Evolutionary conservation across 768 basidiomycete species (phyloP).

Genomic region (Amanita rubescens): DNA sequence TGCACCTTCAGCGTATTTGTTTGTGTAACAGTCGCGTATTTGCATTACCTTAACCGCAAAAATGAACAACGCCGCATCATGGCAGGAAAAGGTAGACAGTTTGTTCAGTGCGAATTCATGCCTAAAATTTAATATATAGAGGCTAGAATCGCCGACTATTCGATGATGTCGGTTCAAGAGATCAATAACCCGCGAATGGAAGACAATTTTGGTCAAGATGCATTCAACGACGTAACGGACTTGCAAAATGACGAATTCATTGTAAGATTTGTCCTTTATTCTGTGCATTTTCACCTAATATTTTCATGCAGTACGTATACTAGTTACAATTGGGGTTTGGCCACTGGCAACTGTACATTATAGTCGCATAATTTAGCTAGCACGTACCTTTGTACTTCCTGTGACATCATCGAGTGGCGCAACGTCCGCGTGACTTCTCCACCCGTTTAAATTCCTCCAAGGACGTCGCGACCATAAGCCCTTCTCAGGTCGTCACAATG

Average conservation of each 20-base stretch:
- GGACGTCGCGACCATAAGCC: neutral
- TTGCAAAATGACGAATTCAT: conserved; percentile 21
- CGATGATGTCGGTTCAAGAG: conserved; percentile 5
- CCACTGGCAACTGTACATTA: neutral
- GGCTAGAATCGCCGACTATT: conserved; percentile 4
- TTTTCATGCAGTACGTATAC: neutral
- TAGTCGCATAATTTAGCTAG: neutral
- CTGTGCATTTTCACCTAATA: too few species aligned
- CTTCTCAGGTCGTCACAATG: conserved; percentile 1
- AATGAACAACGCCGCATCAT: conserved; percentile 14
- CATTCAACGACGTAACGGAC: conserved; percentile 20
- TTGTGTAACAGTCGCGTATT: conserved; percentile 13
- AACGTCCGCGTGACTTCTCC: neutral
- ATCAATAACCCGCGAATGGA: neutral
- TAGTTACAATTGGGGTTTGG: neutral
- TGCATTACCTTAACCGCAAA: conserved; percentile 14
- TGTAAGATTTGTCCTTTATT: conserved; percentile 10
- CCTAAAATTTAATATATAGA: neutral
- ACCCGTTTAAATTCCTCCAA: neutral
- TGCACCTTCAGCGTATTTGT: conserved; percentile 10
- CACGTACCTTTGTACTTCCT: neutral
- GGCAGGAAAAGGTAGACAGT: conserved; percentile 15
- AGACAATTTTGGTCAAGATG: conserved; percentile 7
- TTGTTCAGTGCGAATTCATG: neutral
- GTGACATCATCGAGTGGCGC: neutral